Conservation (phyloP, 768 basidiomycete genomes). For the Russula virescens region DNA sequence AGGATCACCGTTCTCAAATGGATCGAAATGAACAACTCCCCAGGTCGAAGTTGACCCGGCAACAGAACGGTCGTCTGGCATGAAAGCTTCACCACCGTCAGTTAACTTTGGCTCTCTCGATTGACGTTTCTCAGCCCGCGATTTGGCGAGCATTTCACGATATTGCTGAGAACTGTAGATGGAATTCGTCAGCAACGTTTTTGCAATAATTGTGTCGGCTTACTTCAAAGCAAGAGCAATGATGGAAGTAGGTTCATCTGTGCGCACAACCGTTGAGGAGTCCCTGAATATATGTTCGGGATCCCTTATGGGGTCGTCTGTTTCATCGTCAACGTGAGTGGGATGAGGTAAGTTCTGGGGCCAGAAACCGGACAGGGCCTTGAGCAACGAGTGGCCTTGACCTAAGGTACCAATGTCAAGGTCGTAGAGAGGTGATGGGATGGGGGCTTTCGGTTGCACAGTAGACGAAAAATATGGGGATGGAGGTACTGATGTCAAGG, state of each 20-base stretch:
- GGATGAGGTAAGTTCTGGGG: conserved; percentile 48
- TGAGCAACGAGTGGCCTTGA: conserved; percentile 68
- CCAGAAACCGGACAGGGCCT: conserved; percentile 82
- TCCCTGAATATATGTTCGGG: conserved; percentile 94
- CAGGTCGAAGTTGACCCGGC: conserved; percentile 85
- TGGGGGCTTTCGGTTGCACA: conserved; percentile 9
- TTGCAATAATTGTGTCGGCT: conserved; percentile 26
- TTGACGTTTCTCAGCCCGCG: conserved; percentile 70
- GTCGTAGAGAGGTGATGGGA: conserved; percentile 37
- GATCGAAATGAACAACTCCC: conserved; percentile 86
- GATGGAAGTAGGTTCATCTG: conserved; percentile 96
- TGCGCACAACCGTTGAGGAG: conserved; percentile 89
- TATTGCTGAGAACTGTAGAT: conserved; percentile 67
- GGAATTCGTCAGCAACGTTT: neutral
- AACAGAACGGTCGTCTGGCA: conserved; percentile 84
- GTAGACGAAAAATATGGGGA: conserved; percentile 41
- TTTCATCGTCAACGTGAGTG: conserved; percentile 52
- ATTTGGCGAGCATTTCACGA: conserved; percentile 70
- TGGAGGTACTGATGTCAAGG: conserved; percentile 41
- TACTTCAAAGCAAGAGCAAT: conserved; percentile 91
- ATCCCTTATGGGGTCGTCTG: conserved; percentile 64
- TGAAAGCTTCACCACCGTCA: conserved; percentile 78
- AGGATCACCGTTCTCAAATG: conserved; percentile 56
- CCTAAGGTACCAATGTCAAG: conserved; percentile 46
- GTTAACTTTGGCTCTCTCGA: conserved; percentile 48